Base-by-base conservation (phyloP, 129 eudicot genomes). In the Flaveria trinervia region DNA sequence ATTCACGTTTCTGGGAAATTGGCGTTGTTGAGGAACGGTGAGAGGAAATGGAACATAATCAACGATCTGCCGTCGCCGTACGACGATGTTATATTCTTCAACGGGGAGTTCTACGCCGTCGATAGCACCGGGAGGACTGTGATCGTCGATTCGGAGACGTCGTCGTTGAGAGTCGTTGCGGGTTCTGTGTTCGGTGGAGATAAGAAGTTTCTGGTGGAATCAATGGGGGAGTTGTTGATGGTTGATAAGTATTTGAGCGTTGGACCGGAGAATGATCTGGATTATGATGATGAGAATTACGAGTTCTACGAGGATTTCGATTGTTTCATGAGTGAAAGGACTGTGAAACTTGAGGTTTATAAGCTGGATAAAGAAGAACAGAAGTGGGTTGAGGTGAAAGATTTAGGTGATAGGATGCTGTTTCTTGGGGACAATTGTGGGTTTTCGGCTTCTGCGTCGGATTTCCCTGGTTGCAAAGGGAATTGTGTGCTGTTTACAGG, bases 251-350 rank as follows among this genome's bases (percentile, higher is more conserved):
- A 83, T 82, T 76, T 92, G 74, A 88, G 90, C 25, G 81, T 82
- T 76, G 89, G 90, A 68, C 82, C 90, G 0, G 98, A 87, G 62
- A 89, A 88, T 69, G 95, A 87, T 72, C 49, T 81, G 41, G 93
- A 89, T 33, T 84, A 70, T 11, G 86, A 82, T 44, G 96, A 89
- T 64, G 84, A 74, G 56, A 83, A 80, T 9, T 65, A 89, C 7
- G 90, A 92, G 86, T 87, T 85, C 77, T 89, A 89, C 22, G 97
- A 92, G 88, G 97, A 89, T 39, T 85, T 87, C 28, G 96, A 92
- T 92, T 83, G 90, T 59, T 85, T 74, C 20, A 87, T 82, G 89
- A 89, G 89, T 33, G 97, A 92, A 79, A 87, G 92, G 70, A 89
- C 97, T 0, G 88, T 92, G 44, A 87, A 83, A 75, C 84, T 91